Base-by-base conservation (phyloP, 176 grass and related monocot genomes). In the Aegilops tauschii region DNA sequence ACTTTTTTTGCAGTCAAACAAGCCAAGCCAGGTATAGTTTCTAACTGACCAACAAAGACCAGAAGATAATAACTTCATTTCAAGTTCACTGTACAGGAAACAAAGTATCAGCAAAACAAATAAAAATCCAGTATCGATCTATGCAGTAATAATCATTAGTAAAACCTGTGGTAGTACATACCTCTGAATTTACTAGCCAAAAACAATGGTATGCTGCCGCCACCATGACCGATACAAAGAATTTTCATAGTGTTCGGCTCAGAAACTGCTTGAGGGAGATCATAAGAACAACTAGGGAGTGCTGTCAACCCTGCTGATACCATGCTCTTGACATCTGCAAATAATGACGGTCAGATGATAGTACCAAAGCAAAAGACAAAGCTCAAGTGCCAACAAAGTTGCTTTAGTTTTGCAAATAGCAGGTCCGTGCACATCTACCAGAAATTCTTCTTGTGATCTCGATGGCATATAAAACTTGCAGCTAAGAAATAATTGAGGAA, bases 141-240 rank as follows among this genome's bases (percentile, higher is more conserved):
- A 56, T 20, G 1, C 18, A 1, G 18, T 13, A 37, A 59, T 77
- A 63, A 64, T 45, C 35, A 82, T 20, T n/a, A 4, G 27, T 40
- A 9, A 79, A 70, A 50, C 34, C 45, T 21, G 14, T 68, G 8
- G 37, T 27, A 61, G 32, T 76, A 11, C 72, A 82, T 83, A 97
- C 96, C 93, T 91, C 37, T 94, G 36, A 98, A 86, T 92, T 98
- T 98, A 85, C 81, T 98, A 44, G 88, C 96, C 73, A 98, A 77
- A 80, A 95, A 94, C 31, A 98, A 81, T 21, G 96, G 96, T 79
- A 98, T 82, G 42, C 74, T 98, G 62, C 93, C 96, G 0, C 90
- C 96, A 86, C 93, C 96, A 92, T 98, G 96, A 20, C 96, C 96
- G 1, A 98, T 88, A 81, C 93, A 98, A 13, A 95, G 87, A 83